These are phyloP conservation scores for Phyllosticta paracitricarpa DNA, from an alignment of 2,329 filamentous ascomycete genomes.

Conservation along the genomic window DNA sequence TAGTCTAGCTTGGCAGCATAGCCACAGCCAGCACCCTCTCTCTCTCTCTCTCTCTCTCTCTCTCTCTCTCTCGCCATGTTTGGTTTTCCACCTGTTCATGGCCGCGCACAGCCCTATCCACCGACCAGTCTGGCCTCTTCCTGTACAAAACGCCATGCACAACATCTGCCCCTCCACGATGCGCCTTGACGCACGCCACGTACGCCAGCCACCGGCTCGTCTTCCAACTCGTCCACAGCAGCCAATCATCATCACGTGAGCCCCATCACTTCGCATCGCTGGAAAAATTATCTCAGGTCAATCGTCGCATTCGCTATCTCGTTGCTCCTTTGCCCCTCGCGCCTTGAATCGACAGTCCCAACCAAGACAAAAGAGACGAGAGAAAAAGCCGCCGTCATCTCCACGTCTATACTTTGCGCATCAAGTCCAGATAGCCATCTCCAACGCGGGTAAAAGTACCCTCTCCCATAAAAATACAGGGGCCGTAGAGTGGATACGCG, in stretches of 20 bases:
- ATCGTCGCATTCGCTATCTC: neutral
- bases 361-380: neutral
- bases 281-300: neutral
- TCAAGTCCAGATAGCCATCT: neutral
- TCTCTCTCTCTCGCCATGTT: neutral
- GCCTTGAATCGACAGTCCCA: neutral
- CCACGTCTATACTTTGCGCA: neutral
- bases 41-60: neutral
- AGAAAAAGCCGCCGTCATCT: neutral
- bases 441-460: constrained; percentile 1
- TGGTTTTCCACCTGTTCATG: neutral
- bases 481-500: neutral
- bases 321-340: neutral
- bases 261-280: too few species aligned
- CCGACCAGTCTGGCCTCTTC: neutral
- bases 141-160: neutral
- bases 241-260: neutral
- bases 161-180: neutral
- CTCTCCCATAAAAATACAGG: constrained; percentile 9
- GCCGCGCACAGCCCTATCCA: neutral
- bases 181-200: neutral
- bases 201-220: neutral
- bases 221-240: neutral
- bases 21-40: neutral
- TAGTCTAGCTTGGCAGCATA: neutral